Conservation (phyloP, 2,329 filamentous ascomycete genomes). For the Phaeosphaeriaceae sp. region DNA sequence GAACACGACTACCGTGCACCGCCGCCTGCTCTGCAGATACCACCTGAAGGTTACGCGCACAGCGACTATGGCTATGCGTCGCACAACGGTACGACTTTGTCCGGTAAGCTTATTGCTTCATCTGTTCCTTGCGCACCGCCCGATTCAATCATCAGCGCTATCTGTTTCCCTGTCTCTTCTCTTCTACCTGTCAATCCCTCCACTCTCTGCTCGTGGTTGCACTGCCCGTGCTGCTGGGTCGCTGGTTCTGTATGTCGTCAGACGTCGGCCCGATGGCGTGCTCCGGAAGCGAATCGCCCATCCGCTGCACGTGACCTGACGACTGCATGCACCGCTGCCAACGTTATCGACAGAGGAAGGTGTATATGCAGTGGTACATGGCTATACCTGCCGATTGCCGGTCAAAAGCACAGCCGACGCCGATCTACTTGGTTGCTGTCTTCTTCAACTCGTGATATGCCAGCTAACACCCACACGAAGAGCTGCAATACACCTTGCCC, state of each 20-base stretch:
- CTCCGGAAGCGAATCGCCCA: conserved; percentile 5
- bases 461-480: conserved; percentile 37
- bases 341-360: conserved; percentile 14
- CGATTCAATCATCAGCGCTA: conserved; percentile 2
- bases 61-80: conserved; percentile 26
- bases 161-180: conserved; percentile 3
- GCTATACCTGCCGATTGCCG: neutral
- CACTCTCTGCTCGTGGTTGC: conserved; percentile 15
- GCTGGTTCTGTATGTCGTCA: conserved; percentile 31
- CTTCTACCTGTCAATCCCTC: conserved; percentile 8
- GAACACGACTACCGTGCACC: conserved; percentile 26
- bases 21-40: conserved; percentile 18
- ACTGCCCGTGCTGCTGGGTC: conserved; percentile 17
- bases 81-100: conserved; percentile 27
- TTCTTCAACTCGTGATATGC: conserved; percentile 3
- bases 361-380: conserved; percentile 20
- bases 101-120: conserved; percentile 28
- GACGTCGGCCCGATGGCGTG: conserved; percentile 25
- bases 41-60: conserved; percentile 24
- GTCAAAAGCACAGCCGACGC: neutral
- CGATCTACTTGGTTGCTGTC: conserved; percentile 1
- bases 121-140: neutral
- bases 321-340: neutral
- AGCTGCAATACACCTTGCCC: conserved; percentile 34
- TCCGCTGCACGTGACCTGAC: conserved; percentile 11